phyloP scores from a whole-genome alignment of 2,329 filamentous ascomycete genomes.

The Penicillium sp. region DNA sequence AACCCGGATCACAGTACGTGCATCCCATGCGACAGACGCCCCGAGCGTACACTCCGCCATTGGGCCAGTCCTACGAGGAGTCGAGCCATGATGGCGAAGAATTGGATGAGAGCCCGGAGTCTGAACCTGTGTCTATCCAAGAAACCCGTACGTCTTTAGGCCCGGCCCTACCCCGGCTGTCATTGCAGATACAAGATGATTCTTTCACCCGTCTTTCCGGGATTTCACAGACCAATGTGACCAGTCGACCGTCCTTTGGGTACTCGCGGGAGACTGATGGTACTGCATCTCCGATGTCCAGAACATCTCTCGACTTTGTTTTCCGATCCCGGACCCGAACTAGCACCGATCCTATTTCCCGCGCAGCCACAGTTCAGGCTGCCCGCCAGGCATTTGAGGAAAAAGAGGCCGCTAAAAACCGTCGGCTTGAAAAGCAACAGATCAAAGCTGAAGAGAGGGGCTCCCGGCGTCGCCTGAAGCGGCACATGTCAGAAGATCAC shows the following conservation, averaged over 20 bases:
- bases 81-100: slow-evolving; percentile 48
- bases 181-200: slow-evolving; percentile 39
- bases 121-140: slow-evolving; percentile 30
- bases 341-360: slow-evolving; percentile 52
- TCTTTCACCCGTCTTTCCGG: slow-evolving; percentile 49
- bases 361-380: slow-evolving; percentile 56
- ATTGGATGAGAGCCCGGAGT: slow-evolving; percentile 46
- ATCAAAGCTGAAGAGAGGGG: slow-evolving; percentile 47
- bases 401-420: slow-evolving; percentile 57
- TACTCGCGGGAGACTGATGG: slow-evolving; percentile 53
- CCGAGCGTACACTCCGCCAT: slow-evolving; percentile 53
- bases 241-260: slow-evolving; percentile 47
- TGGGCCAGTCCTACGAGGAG: slow-evolving; percentile 49
- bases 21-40: slow-evolving; percentile 57
- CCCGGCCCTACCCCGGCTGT: slow-evolving; percentile 28
- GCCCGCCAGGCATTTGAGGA: slow-evolving; percentile 58
- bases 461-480: slow-evolving; percentile 44
- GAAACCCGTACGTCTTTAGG: slow-evolving; percentile 31
- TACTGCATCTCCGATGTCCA: slow-evolving; percentile 51
- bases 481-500: slow-evolving; percentile 15
- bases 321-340: slow-evolving; percentile 51
- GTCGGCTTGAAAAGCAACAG: slow-evolving; percentile 53
- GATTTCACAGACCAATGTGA: slow-evolving; percentile 53
- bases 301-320: slow-evolving; percentile 56
- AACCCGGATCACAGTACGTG: slow-evolving; percentile 52